Base-by-base conservation (phyloP, 768 basidiomycete species). In the Epithele typhae region DNA sequence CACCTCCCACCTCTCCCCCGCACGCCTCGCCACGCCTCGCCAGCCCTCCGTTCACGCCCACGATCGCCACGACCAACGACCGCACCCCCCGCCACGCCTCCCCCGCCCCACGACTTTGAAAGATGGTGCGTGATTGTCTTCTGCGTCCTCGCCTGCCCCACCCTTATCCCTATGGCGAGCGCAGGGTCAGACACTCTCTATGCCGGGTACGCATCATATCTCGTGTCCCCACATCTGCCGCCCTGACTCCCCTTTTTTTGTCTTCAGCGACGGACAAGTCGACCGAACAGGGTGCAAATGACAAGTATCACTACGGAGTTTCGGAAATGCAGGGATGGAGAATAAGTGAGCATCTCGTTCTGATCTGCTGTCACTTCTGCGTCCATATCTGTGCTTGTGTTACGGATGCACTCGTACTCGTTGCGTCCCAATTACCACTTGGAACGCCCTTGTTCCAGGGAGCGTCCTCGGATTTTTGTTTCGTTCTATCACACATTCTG, bases 271-370 rank as follows among this genome's bases (percentile, higher is more conserved):
- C 87, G 43, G 78, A 79, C 54, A 99, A 97, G 76, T 78, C 75
- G 62, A 84, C 90, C 4, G 77, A 82, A 56, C 65, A 74, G 18
- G 92, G 89, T 35, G 74, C 71, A 53, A 83, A 91, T 78, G 75
- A 72, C 50, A 78, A 78, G 47, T 83, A 78, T 66, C 59, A 75
- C 37, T 97, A 83, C 66, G 86, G 79, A 6, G 77, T 96, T 35
- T 84, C 88, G 37, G 94, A 97, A 69, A 98, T 98, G 95, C 96
- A 99, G 68, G 96, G 96, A 59, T 99, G 96, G 96, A 77, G 96
- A 68, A 86, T 98, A 69, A 82, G 95, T 99, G 61, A 70, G 95
- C 85, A 7, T 30, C 12, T 36, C 35, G 12, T 36, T n/a, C n/a
- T n/a, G n/a, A n/a, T n/a, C n/a, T n/a, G n/a, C n/a, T n/a, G n/a